These are phyloP conservation scores for Globisporangium mamillatum DNA, from an alignment of 352 stramenopile species.

Conservation along the genomic window DNA sequence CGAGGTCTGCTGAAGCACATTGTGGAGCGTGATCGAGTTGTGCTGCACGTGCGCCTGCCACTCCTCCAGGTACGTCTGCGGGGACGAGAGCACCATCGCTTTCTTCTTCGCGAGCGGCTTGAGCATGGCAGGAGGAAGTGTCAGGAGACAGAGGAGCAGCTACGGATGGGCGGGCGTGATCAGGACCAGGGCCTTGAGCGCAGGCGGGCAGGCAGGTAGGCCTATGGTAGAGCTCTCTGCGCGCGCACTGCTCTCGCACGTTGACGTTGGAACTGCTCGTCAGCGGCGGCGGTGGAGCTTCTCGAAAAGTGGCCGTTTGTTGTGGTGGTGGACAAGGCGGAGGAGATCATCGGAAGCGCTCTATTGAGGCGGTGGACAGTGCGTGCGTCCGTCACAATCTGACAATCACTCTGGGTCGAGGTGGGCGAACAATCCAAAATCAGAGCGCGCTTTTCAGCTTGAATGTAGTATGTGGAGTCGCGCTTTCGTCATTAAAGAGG, in stretches of 20 bases:
- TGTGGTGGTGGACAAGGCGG: slow-evolving; percentile 4
- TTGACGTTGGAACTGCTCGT: neutral
- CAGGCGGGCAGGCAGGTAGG: neutral
- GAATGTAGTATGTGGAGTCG: no score
- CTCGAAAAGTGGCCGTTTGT: slow-evolving; percentile 3
- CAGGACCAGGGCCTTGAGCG: neutral
- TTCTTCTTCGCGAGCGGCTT: slow-evolving; percentile 45
- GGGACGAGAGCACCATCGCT: slow-evolving; percentile 32
- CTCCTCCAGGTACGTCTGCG: slow-evolving; percentile 37
- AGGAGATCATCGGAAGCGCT: slow-evolving; percentile 2
- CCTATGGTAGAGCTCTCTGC: neutral
- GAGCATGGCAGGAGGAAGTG: slow-evolving; percentile 21
- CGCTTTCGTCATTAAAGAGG: neutral
- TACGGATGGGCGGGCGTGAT: neutral
- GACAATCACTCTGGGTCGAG: neutral
- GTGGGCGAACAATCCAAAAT: neutral
- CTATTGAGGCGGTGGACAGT: neutral
- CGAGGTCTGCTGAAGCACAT: slow-evolving; percentile 34
- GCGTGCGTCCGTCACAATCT: slow-evolving; percentile 1
- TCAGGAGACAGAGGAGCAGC: neutral
- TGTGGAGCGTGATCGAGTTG: slow-evolving; percentile 19
- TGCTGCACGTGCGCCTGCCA: slow-evolving; percentile 37
- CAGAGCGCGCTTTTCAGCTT: neutral
- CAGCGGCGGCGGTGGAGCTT: neutral
- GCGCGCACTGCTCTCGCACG: neutral